Evolutionary conservation across 768 basidiomycete species (phyloP), one percentile per base, ranked within the genome.

Genomic region (Agaricus blazei): DNA sequence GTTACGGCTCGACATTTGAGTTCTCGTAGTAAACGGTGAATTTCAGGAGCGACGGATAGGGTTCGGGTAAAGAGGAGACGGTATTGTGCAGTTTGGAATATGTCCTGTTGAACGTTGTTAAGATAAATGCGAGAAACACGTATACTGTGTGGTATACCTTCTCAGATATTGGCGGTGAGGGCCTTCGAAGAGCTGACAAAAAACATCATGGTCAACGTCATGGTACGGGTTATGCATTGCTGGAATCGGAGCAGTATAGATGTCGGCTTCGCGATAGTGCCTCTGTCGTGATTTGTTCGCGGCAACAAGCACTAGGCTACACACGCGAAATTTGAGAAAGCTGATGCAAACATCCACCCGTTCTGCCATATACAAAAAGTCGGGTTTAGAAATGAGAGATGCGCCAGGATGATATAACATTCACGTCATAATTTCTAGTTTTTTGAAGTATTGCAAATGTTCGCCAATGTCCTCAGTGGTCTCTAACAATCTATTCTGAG

Each of bases 161-260:
- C 57, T 95, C 93, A 2, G 77, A 77, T 81, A 62, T 98, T 96
- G 4, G 81, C 72, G 1, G 88, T 83, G 9, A 97, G 77, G 0
- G 88, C 84, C 40, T 88, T 79, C 5, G 98, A 74, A 7, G 90
- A 88, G 4, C 87, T 88, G 6, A 96, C 85, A 64, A 97, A 98
- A 71, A 89, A 94, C 85, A 98, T 94, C 70, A 90, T 96, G 74
- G 98, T 92, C 43, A 99, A 79, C 0, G 95, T 98, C 96, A 98
- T 98, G 9, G 93, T 90, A 28, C 97, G 84, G 0, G 93, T 97
- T 82, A 98, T 88, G 67, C 97, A 99, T 70, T 98, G 97, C 64
- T 97, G 96, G 70, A 95, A 98, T 24, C 97, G 85, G 29, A 99
- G 79, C n/a, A 97, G 75, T n/a, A 68, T 97, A 98, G 19, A 99